These are phyloP conservation scores for Alternaria sp. DNA, from an alignment of 2,329 filamentous ascomycete genomes.

Conservation along the genomic window DNA sequence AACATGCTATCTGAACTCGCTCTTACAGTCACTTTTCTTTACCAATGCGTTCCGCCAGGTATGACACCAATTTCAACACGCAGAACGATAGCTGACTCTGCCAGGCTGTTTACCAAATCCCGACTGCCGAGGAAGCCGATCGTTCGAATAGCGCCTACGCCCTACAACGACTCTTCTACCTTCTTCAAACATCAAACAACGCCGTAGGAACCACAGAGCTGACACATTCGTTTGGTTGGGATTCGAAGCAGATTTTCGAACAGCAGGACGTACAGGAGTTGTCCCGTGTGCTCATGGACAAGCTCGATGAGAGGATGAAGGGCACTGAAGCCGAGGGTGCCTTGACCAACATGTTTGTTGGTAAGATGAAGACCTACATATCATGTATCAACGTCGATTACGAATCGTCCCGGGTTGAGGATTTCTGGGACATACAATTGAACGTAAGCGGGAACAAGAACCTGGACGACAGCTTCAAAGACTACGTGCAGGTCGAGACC, in stretches of 20 bases:
- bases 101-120: conserved; percentile 94
- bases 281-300: conserved; percentile 95
- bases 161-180: conserved; percentile 91
- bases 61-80: conserved; percentile 20
- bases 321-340: conserved; percentile 90
- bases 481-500: conserved; percentile 96
- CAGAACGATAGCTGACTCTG: conserved; percentile 4
- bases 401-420: conserved; percentile 92
- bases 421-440: conserved; percentile 98
- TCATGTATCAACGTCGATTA: conserved; percentile 98
- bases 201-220: conserved; percentile 92
- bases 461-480: conserved; percentile 90
- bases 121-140: conserved; percentile 82
- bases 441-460: conserved; percentile 95
- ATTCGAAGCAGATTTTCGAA: conserved; percentile 96
- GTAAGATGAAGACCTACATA: conserved; percentile 98
- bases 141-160: conserved; percentile 90
- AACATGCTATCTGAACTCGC: conserved; percentile 61
- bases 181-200: conserved; percentile 81
- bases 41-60: conserved; percentile 92
- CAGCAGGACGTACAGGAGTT: conserved; percentile 98
- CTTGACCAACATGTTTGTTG: conserved; percentile 88
- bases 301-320: conserved; percentile 98
- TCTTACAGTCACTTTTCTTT: conserved; percentile 56
- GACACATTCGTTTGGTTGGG: conserved; percentile 97